Conservation (phyloP, 2,329 filamentous ascomycete species). For the Hirsutella rhossiliensis region DNA sequence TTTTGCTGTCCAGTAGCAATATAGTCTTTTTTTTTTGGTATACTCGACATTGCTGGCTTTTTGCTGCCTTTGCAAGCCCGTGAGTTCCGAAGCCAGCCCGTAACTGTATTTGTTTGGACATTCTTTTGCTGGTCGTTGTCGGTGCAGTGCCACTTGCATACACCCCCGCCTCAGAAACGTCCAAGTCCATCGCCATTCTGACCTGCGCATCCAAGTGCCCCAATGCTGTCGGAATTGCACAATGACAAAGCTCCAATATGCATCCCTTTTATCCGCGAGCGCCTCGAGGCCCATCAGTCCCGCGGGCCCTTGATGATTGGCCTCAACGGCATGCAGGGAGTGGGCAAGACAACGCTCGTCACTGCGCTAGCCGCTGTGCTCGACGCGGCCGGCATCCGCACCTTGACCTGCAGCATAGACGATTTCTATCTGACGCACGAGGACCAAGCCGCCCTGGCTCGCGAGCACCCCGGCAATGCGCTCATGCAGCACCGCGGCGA, state of each 20-base stretch:
- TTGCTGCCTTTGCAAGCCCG: too few species aligned
- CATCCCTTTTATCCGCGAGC: slow-evolving; percentile 62
- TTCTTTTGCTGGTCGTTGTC: too few species aligned
- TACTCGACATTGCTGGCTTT: too few species aligned
- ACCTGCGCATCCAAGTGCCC: too few species aligned
- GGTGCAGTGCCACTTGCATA: too few species aligned
- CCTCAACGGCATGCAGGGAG: slow-evolving; percentile 83
- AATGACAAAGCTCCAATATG: slow-evolving; percentile 69
- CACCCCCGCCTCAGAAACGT: too few species aligned
- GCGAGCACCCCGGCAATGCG: slow-evolving; percentile 54
- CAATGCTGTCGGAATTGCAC: neutral
- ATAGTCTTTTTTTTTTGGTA: neutral
- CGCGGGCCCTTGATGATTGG: slow-evolving; percentile 62
- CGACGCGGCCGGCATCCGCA: slow-evolving; percentile 42
- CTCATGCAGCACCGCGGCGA: slow-evolving; percentile 75
- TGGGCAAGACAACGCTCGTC: slow-evolving; percentile 85
- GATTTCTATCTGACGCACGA: slow-evolving; percentile 75
- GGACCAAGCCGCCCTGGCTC: slow-evolving; percentile 53
- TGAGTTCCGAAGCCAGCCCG: too few species aligned
- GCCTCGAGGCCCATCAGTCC: slow-evolving; percentile 36
- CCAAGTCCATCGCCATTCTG: too few species aligned
- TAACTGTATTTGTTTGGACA: too few species aligned
- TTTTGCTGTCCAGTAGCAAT: neutral
- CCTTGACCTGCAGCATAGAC: slow-evolving; percentile 71
- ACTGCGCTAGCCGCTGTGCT: slow-evolving; percentile 51